Evolutionary conservation across 306 rosid genomes (phyloP).

Genomic region (Begonia loranthoides): DNA sequence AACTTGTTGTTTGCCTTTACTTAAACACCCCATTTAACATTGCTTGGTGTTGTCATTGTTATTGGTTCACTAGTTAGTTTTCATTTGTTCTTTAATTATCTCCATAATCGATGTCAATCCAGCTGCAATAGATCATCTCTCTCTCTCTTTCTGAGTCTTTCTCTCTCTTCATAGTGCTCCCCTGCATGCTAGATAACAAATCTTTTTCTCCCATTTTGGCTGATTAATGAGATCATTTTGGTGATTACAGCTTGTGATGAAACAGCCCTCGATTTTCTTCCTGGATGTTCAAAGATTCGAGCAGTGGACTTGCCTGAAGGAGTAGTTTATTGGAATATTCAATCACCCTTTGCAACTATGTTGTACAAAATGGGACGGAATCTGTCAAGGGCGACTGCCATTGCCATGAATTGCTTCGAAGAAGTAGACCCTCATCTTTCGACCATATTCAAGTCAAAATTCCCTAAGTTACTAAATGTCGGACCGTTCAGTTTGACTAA

Average conservation of each 20-base stretch:
- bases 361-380: slow-evolving; percentile 40
- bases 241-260: slow-evolving; percentile 10
- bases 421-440: slow-evolving; percentile 15
- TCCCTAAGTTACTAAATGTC: slow-evolving; percentile 24
- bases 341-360: slow-evolving; percentile 29
- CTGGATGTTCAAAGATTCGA: slow-evolving; percentile 28
- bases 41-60: no score
- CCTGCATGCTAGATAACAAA: no score
- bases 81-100: background rate
- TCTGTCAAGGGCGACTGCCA: slow-evolving; percentile 40
- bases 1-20: no score
- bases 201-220: no score
- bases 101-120: background rate
- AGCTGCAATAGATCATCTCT: background rate
- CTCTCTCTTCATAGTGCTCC: no score
- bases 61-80: background rate
- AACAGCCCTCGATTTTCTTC: slow-evolving; percentile 29
- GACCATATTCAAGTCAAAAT: slow-evolving; percentile 16
- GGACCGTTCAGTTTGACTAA: slow-evolving; percentile 49
- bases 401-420: slow-evolving; percentile 49
- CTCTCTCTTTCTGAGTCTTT: background rate
- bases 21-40: no score
- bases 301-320: slow-evolving; percentile 43
- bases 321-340: slow-evolving; percentile 4
- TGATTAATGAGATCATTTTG: background rate